phyloP scores from a whole-genome alignment of 148 eudicot genomes.

The Rhododendron mucronatum region DNA sequence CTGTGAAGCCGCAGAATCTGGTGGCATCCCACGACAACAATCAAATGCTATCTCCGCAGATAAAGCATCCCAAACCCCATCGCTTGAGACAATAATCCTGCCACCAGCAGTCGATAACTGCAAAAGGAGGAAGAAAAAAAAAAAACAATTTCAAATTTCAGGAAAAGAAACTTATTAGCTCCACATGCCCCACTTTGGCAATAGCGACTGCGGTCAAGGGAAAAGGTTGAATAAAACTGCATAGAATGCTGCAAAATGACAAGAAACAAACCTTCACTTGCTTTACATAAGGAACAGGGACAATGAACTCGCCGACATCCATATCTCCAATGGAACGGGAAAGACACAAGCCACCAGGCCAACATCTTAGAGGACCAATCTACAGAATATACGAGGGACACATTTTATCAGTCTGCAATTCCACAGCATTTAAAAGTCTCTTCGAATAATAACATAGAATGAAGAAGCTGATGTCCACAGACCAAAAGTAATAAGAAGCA shows the following conservation, averaged over 20 bases:
- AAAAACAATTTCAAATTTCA: not conserved
- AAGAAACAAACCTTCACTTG: conserved; percentile 81
- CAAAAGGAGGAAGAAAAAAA: not conserved
- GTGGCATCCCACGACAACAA: conserved; percentile 77
- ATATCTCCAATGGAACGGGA: conserved; percentile 95
- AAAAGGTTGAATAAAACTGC: not conserved
- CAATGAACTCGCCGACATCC: conserved; percentile 98
- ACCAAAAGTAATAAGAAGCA: not conserved
- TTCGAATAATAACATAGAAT: not conserved
- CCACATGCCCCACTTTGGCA: not conserved
- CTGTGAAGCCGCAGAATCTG: conserved; percentile 87
- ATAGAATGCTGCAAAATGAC: not conserved
- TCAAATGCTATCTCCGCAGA: conserved; percentile 76
- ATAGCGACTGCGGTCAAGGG: not conserved
- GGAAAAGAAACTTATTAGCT: not conserved
- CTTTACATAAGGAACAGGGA: conserved; percentile 91
- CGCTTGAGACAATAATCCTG: conserved; percentile 78
- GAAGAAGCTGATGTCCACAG: not conserved
- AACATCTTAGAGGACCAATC: conserved; percentile 99
- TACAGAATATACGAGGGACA: conserved; percentile 22
- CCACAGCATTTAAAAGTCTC: not conserved
- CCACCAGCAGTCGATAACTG: conserved; percentile 91
- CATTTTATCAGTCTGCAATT: not conserved
- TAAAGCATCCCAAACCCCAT: conserved; percentile 98
- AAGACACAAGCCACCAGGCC: conserved; percentile 99